Percentiles rank a stretch among this genome's conserved stretches.
Evolutionary conservation across 2,329 filamentous ascomycete genomes (phyloP).

Genomic region (Talaromyces sp.): DNA sequence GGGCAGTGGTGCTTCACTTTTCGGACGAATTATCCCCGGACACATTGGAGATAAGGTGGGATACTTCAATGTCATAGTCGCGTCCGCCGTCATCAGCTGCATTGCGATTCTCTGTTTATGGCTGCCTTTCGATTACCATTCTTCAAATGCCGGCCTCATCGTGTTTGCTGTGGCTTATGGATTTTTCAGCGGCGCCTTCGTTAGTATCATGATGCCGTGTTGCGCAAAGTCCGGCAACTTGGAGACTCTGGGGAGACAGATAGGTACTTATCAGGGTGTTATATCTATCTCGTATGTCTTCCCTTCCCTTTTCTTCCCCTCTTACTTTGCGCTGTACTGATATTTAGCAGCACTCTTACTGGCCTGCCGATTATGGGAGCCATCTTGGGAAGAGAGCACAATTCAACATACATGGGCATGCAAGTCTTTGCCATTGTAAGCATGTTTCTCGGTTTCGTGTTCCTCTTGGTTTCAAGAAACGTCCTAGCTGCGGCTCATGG

Average conservation of each 20-base stretch:
- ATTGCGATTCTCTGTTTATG: slow-evolving; percentile 28
- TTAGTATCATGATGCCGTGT: slow-evolving; percentile 33
- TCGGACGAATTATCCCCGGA: slow-evolving; percentile 30
- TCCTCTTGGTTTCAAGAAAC: neutral
- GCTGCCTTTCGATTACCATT: slow-evolving; percentile 32
- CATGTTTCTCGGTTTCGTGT: slow-evolving; percentile 16
- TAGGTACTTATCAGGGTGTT: slow-evolving; percentile 32
- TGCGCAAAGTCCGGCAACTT: slow-evolving; percentile 31
- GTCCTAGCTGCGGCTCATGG: neutral
- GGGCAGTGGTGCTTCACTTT: slow-evolving; percentile 27
- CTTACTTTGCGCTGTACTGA: neutral
- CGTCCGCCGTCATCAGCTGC: slow-evolving; percentile 20
- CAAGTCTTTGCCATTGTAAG: slow-evolving; percentile 27
- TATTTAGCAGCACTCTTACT: slow-evolving; percentile 22
- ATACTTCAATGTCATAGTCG: slow-evolving; percentile 29
- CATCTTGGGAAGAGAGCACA: slow-evolving; percentile 25
- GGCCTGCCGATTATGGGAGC: slow-evolving; percentile 32
- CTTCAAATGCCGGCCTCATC: slow-evolving; percentile 30
- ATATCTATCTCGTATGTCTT: slow-evolving; percentile 26
- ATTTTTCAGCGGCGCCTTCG: slow-evolving; percentile 31
- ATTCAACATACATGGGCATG: slow-evolving; percentile 27
- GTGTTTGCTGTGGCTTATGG: slow-evolving; percentile 31
- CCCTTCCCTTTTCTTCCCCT: slow-evolving; percentile 1
- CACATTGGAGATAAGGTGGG: slow-evolving; percentile 29
- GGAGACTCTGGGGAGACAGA: slow-evolving; percentile 35